A percentile compares a stretch with the other conserved stretches of the same genome.
These are phyloP conservation scores for Amanita molliuscula DNA, from an alignment of 768 basidiomycete genomes.

Conservation along the genomic window DNA sequence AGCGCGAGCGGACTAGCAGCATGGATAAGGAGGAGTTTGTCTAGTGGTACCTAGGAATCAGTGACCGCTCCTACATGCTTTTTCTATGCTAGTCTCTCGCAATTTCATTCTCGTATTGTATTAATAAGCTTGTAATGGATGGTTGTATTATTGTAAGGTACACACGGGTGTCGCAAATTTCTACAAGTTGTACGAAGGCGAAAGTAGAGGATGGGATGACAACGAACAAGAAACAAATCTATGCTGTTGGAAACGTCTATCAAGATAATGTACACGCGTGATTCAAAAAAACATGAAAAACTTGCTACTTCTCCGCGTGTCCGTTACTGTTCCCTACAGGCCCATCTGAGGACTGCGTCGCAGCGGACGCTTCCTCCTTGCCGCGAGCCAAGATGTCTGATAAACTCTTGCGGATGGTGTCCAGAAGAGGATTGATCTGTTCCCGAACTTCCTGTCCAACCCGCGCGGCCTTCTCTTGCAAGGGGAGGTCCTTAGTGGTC, in stretches of 20 bases:
- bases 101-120: neutral
- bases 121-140: neutral
- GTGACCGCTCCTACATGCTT: neutral
- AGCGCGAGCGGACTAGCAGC: conserved; percentile 33
- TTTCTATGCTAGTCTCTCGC: too few relatives aligned
- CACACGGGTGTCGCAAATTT: too few relatives aligned
- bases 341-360: conserved; percentile 11
- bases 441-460: conserved; percentile 49
- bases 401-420: conserved; percentile 33
- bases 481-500: conserved; percentile 39
- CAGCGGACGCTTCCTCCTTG: conserved; percentile 8
- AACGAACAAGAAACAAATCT: conserved; percentile 1
- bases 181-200: neutral
- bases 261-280: neutral
- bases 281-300: neutral
- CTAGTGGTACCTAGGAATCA: neutral
- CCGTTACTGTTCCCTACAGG: neutral
- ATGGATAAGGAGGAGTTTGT: conserved; percentile 18
- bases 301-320: neutral
- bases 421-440: conserved; percentile 52
- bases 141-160: neutral
- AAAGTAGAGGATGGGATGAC: neutral
- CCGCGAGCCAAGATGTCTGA: conserved; percentile 25
- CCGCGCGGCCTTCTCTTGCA: conserved; percentile 53
- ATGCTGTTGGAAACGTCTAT: neutral